These are phyloP conservation scores for Phaffia tasmanica DNA, from an alignment of 768 basidiomycete species.

Conservation along the genomic window DNA sequence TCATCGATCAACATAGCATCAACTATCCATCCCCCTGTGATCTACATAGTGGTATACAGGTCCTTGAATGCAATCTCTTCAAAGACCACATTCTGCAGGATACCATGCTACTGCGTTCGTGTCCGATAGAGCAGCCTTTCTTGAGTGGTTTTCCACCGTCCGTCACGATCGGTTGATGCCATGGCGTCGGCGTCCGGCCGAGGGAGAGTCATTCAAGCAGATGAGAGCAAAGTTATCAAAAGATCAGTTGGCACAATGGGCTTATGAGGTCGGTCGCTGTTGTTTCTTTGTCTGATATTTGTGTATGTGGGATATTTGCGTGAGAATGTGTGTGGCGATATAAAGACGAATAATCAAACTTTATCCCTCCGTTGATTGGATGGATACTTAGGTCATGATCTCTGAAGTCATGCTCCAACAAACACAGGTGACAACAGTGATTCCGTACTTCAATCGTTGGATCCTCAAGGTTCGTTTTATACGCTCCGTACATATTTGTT, in stretches of 20 bases:
- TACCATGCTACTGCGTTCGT: too few species aligned
- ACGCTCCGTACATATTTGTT: too few species aligned
- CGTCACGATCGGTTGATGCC: too few species aligned
- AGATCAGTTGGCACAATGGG: conserved; percentile 12
- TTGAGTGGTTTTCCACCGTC: too few species aligned
- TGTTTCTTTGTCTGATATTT: neutral
- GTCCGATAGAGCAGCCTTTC: too few species aligned
- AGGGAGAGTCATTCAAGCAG: too few species aligned
- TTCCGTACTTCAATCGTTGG: conserved; percentile 23
- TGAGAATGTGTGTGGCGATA: neutral
- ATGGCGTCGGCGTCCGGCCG: too few species aligned
- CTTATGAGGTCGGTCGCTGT: conserved; percentile 19
- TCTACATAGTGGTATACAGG: too few species aligned
- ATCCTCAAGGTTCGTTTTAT: conserved; percentile 14
- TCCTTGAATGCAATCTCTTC: too few species aligned
- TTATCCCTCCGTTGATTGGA: neutral
- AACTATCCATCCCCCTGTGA: too few species aligned
- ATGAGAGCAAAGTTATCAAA: neutral
- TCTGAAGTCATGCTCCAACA: conserved; percentile 27
- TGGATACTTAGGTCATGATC: conserved; percentile 12
- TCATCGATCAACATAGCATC: too few species aligned
- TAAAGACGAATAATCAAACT: neutral
- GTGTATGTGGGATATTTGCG: neutral
- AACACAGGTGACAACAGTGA: conserved; percentile 25
- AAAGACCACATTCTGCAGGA: too few species aligned